These are phyloP conservation scores for Thozetella sp. DNA, from an alignment of 495 filamentous ascomycete genomes.

Conservation along the genomic window DNA sequence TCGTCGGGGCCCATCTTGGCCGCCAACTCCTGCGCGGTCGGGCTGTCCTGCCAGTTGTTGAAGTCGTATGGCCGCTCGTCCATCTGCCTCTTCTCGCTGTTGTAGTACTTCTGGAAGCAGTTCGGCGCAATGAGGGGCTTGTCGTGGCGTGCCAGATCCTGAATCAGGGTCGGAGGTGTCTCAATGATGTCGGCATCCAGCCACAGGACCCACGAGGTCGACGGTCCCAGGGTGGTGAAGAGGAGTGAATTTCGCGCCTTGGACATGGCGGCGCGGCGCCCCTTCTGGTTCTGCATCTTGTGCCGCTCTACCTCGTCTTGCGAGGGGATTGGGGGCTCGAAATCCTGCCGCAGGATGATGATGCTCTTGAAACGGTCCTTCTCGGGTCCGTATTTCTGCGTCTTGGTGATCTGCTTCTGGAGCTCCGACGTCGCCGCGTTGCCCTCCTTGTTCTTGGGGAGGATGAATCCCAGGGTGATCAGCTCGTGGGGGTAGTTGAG, in stretches of 20 bases:
- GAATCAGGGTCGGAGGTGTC: conserved; percentile 81
- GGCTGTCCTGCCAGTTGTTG: conserved; percentile 94
- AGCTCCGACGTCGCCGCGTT: conserved; percentile 79
- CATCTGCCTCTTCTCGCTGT: conserved; percentile 66
- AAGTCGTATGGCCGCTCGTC: conserved; percentile 90
- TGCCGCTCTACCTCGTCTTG: conserved; percentile 90
- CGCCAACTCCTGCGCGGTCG: conserved; percentile 72
- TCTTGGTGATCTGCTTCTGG: conserved; percentile 81
- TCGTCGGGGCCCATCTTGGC: conserved; percentile 82
- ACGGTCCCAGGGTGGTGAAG: conserved; percentile 96
- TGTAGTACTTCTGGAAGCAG: conserved; percentile 88
- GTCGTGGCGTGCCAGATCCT: conserved; percentile 87
- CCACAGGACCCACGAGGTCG: conserved; percentile 96
- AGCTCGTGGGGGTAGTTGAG: conserved; percentile 90
- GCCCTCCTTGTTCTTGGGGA: conserved; percentile 87
- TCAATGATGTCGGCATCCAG: conserved; percentile 92
- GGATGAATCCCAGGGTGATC: conserved; percentile 94
- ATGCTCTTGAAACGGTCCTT: conserved; percentile 86
- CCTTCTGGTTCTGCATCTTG: conserved; percentile 86
- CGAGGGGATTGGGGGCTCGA: conserved; percentile 76
- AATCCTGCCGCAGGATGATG: conserved; percentile 93
- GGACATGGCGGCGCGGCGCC: conserved; percentile 84
- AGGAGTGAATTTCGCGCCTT: conserved; percentile 90
- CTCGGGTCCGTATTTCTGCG: conserved; percentile 73
- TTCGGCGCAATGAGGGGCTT: conserved; percentile 91